Conservation (phyloP, 441 rosid species). For the Pelargonium australe region DNA sequence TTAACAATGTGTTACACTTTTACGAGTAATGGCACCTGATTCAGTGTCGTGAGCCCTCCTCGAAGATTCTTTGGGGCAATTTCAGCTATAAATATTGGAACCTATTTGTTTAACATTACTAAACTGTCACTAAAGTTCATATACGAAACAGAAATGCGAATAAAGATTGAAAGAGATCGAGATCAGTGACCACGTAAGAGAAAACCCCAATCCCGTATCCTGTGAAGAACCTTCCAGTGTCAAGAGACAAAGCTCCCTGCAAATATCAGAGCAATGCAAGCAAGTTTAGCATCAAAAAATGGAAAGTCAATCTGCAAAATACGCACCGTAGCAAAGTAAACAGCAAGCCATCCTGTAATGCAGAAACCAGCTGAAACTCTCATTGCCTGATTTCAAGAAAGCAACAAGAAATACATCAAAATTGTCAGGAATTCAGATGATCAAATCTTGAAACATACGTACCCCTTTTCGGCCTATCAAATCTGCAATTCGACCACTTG, state of each 20-base stretch:
- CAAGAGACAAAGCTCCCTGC: slow-evolving; percentile 59
- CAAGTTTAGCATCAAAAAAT: not conserved
- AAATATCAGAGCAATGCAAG: not conserved
- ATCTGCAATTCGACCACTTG: slow-evolving; percentile 72
- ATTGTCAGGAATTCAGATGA: no score
- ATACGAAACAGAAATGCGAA: not conserved
- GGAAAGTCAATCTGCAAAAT: not conserved
- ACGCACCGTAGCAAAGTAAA: slow-evolving; percentile 51
- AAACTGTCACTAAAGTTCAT: not conserved
- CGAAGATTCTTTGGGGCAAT: slow-evolving; percentile 84
- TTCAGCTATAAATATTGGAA: slow-evolving; percentile 82
- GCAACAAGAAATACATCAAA: not conserved
- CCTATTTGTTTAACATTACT: slow-evolving; percentile 31
- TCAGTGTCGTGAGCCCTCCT: slow-evolving; percentile 78
- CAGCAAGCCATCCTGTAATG: slow-evolving; percentile 68
- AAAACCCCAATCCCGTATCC: slow-evolving; percentile 85
- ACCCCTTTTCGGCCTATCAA: slow-evolving; percentile 81
- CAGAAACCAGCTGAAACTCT: slow-evolving; percentile 64
- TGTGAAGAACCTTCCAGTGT: slow-evolving; percentile 69
- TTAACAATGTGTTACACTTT: not conserved
- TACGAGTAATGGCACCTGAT: slow-evolving; percentile 38
- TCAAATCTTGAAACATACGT: slow-evolving; percentile 1
- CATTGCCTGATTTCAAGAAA: slow-evolving; percentile 53
- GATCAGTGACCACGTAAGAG: slow-evolving; percentile 65
- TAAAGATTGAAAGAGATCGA: not conserved